Conservation (phyloP, 169 alveolate species). For the Perkinsus chesapeaki region DNA sequence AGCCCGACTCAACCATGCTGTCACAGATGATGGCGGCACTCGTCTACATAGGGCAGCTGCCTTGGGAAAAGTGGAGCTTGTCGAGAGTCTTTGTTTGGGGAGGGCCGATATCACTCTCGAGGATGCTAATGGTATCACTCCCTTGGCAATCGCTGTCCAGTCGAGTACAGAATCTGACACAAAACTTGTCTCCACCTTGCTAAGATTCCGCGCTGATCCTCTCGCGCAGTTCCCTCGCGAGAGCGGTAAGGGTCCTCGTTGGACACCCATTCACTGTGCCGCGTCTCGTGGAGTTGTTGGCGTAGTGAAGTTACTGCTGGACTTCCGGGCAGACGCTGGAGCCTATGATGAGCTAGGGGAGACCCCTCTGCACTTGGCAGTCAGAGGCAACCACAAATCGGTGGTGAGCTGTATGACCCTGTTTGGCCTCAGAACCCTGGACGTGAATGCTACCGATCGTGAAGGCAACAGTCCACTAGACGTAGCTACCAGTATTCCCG, state of each 20-base stretch:
- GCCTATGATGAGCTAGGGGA: background rate
- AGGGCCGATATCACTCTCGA: background rate
- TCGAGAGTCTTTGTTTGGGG: background rate
- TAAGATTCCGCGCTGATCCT: background rate
- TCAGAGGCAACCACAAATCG: background rate
- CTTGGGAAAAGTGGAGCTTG: background rate
- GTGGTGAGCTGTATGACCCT: background rate
- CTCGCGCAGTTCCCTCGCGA: background rate
- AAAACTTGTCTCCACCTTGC: background rate
- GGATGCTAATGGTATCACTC: background rate
- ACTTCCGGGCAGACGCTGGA: background rate
- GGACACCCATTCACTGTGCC: background rate
- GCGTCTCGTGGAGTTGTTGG: background rate
- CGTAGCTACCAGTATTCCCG: background rate
- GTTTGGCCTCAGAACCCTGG: background rate
- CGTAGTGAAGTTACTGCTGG: background rate
- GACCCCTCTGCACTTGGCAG: background rate
- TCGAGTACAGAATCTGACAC: background rate
- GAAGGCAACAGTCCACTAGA: background rate
- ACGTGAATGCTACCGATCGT: background rate
- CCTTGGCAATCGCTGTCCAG: background rate
- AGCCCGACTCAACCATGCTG: background rate
- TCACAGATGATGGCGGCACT: background rate
- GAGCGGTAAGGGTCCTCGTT: background rate
- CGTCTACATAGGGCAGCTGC: background rate